Conservation (phyloP, 1,139 yeast species). For the Saccharomyces hybrid region DNA sequence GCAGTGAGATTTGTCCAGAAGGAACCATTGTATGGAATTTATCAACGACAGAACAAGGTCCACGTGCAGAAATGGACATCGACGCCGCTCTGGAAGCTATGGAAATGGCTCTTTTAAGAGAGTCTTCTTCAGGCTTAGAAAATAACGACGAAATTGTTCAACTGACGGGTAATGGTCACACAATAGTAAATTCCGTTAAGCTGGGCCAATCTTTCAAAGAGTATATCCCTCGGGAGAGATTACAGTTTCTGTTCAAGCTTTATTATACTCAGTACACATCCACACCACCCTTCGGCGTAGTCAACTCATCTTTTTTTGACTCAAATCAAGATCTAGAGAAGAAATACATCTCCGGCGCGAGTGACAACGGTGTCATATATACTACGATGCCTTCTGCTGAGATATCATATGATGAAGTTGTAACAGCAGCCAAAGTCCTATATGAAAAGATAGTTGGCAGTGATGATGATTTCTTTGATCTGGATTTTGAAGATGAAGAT, state of each 20-base stretch:
- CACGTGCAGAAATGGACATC: constrained; percentile 65
- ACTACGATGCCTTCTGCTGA: constrained; percentile 73
- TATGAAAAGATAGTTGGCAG: constrained; percentile 79
- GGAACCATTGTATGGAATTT: constrained; percentile 89
- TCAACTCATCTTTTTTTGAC: constrained; percentile 34
- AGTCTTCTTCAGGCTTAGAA: constrained; percentile 49
- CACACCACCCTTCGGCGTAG: constrained; percentile 43
- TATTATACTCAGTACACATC: constrained; percentile 71
- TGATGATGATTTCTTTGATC: constrained; percentile 91
- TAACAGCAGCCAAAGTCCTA: constrained; percentile 69
- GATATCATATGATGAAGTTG: constrained; percentile 81
- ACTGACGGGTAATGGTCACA: constrained; percentile 56
- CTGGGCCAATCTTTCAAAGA: constrained; percentile 77
- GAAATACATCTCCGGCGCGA: constrained; percentile 26
- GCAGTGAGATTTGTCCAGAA: constrained; percentile 80
- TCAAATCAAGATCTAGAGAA: constrained; percentile 16
- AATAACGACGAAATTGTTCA: constrained; percentile 48
- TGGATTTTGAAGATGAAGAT: constrained; percentile 92
- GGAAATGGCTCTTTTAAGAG: constrained; percentile 74
- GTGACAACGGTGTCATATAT: constrained; percentile 47
- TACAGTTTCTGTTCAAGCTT: constrained; percentile 71
- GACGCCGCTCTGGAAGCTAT: constrained; percentile 73
- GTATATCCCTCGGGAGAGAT: constrained; percentile 72
- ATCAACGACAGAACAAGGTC: constrained; percentile 66
- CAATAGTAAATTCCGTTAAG: constrained; percentile 70